phyloP scores from a whole-genome alignment of 108 stramenopile species.

The Discostella stelligeroides region DNA sequence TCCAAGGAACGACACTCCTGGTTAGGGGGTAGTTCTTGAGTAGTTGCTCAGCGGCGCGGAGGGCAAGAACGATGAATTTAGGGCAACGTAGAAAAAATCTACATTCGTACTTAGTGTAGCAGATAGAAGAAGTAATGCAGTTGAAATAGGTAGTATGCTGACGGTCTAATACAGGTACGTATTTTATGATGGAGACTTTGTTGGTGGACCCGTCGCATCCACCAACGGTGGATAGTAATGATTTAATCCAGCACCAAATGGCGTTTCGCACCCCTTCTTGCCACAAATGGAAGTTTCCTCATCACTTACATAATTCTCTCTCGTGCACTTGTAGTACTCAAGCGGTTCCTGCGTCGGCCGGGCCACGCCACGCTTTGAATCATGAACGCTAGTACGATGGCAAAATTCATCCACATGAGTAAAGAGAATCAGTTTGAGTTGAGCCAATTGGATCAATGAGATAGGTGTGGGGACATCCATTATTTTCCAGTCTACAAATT shows the following conservation, averaged over 20 bases:
- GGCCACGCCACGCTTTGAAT: slow-evolving; percentile 62
- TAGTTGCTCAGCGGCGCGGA: too few relatives aligned
- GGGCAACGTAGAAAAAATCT: too few relatives aligned
- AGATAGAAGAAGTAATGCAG: too few relatives aligned
- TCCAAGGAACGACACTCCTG: slow-evolving; percentile 42
- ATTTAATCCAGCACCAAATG: slow-evolving; percentile 48
- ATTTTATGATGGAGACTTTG: too few relatives aligned
- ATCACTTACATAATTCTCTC: slow-evolving; percentile 46
- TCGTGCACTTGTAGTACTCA: slow-evolving; percentile 43
- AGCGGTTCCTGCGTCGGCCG: slow-evolving; percentile 54
- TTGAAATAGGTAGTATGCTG: too few relatives aligned
- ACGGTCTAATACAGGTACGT: too few relatives aligned
- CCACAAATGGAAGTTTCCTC: slow-evolving; percentile 41
- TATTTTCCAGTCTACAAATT: slow-evolving; percentile 81
- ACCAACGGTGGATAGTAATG: slow-evolving; percentile 41
- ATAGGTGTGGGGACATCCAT: slow-evolving; percentile 75
- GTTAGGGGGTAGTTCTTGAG: too few relatives aligned
- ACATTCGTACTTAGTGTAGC: too few relatives aligned
- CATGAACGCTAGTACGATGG: slow-evolving; percentile 64
- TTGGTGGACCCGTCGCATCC: slow-evolving; percentile 41
- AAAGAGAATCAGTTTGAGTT: slow-evolving; percentile 75
- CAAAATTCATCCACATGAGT: slow-evolving; percentile 69
- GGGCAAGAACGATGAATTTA: too few relatives aligned
- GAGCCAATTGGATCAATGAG: slow-evolving; percentile 62
- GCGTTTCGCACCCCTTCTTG: slow-evolving; percentile 22